Evolutionary conservation across 768 basidiomycete species (phyloP).

Genomic region (Hypsizygus marmoreus): DNA sequence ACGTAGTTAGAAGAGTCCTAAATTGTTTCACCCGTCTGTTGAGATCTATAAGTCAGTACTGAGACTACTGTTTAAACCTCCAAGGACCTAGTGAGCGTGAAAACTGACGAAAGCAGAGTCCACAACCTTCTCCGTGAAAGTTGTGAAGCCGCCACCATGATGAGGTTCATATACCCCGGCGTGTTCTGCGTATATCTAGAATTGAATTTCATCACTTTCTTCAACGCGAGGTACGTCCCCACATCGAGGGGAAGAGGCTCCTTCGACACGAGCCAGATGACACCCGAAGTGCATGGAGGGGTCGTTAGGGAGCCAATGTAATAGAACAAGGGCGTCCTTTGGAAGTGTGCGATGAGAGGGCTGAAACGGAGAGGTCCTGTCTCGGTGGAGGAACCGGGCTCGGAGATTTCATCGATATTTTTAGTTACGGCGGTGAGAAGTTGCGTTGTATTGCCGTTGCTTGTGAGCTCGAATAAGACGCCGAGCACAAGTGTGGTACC

Average conservation of each 20-base stretch:
- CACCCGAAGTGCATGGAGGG: slow-evolving; percentile 12
- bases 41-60: too few species aligned
- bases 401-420: slow-evolving; percentile 1
- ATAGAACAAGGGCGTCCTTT: not conserved
- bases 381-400: slow-evolving; percentile 1
- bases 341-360: not conserved
- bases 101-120: too few species aligned
- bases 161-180: slow-evolving; percentile 3
- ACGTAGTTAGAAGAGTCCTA: too few species aligned
- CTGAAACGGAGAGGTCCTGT: not conserved
- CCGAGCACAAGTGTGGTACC: slow-evolving; percentile 7
- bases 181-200: slow-evolving; percentile 11
- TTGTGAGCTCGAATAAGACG: slow-evolving; percentile 7
- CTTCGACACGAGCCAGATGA: slow-evolving; percentile 10
- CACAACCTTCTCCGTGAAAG: too few species aligned
- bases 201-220: slow-evolving; percentile 13
- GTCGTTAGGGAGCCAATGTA: slow-evolving; percentile 13
- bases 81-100: too few species aligned
- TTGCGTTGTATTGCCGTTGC: slow-evolving; percentile 4
- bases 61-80: too few species aligned
- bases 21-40: too few species aligned
- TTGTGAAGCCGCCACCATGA: slow-evolving; percentile 1
- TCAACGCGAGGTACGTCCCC: slow-evolving; percentile 8
- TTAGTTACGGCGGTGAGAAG: slow-evolving; percentile 1
- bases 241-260: slow-evolving; percentile 4